phyloP scores from a whole-genome alignment of 1,284 basidiomycete species.

The Pascua guehoae region DNA sequence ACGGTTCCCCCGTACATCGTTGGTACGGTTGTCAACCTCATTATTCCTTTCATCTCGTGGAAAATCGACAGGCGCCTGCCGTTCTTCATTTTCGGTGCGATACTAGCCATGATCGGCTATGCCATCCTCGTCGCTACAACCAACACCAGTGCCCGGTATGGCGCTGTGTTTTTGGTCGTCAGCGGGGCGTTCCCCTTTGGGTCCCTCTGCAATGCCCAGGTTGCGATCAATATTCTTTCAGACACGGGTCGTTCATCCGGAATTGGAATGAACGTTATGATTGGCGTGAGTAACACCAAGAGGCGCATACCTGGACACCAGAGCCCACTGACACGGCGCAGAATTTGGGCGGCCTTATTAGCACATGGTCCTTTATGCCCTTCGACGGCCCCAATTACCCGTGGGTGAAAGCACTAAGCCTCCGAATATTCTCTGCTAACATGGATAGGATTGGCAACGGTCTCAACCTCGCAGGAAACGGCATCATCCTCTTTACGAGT shows the following conservation, averaged over 20 bases:
- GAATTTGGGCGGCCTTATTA: constrained; percentile 24
- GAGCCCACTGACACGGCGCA: too few species aligned
- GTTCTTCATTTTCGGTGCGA: constrained; percentile 30
- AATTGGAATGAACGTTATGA: constrained; percentile 19
- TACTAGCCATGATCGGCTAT: constrained; percentile 38
- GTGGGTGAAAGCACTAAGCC: background rate
- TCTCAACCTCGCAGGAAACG: constrained; percentile 14
- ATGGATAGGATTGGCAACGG: constrained; percentile 16
- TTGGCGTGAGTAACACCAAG: constrained; percentile 1
- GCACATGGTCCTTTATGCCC: constrained; percentile 25
- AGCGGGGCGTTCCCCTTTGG: constrained; percentile 15
- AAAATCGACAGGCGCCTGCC: constrained; percentile 37
- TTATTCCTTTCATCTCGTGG: constrained; percentile 34
- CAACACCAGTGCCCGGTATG: constrained; percentile 10
- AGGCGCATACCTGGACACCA: too few species aligned
- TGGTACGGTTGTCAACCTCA: constrained; percentile 31
- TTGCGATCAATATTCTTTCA: constrained; percentile 5
- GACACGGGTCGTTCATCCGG: constrained; percentile 12
- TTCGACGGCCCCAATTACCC: constrained; percentile 20
- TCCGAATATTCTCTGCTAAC: background rate
- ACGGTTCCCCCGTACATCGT: constrained; percentile 46
- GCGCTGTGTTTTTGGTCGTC: constrained; percentile 13
- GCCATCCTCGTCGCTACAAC: constrained; percentile 28
- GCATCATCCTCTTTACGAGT: constrained; percentile 8
- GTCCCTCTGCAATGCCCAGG: constrained; percentile 9